Base-by-base conservation (phyloP, 2,329 filamentous ascomycete genomes). In the Beauveria caledonica region DNA sequence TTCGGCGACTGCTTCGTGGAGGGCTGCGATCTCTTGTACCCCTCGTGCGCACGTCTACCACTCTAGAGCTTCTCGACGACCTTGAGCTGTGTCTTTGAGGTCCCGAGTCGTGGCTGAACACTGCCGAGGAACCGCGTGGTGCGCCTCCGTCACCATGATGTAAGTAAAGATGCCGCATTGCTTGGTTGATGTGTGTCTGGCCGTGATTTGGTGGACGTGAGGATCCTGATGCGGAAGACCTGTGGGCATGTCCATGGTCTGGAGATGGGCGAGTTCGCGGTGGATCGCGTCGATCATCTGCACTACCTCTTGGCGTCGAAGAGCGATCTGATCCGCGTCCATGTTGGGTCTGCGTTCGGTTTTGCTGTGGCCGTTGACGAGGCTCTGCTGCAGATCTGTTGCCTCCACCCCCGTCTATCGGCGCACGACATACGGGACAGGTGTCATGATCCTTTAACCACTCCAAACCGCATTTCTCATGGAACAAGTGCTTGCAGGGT, bases 401-500 rank as follows among this genome's bases (percentile, higher is more conserved):
- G 23, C 39, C 23, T 54, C 21, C 23, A 13, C 39, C 33, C 13
- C 27, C 36, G n/a, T 83, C 80, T 44, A 85, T 80, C 3, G 82
- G 71, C 17, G 82, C 82, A 44, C 89, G 82, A 69, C 89, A 93
- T 58, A 92, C 87, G 1, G 93, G 93, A 68, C 93, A 97, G 0
- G 92, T 96, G 68, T 97, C 92, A 73, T 97, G 92, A 73, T 96
- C 89, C 67, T 83, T 84, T 56, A 97, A 76, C 93, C 93, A 97
- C 54, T 89, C 79, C 25, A 85, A 81, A 39, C 94, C 89, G 68
- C 93, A 97, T 27, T 83, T 78, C 61, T 87, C 86, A 69, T 97
- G 93, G 71, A 96, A 97, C 90, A 91, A 96, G 70, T 99, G 94
- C 62, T 85, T 88, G 74, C 94, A 99, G 0, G 92, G 92, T 55